phyloP scores from a whole-genome alignment of 2,329 filamentous ascomycete species.

The Aspergillus ibericus region DNA sequence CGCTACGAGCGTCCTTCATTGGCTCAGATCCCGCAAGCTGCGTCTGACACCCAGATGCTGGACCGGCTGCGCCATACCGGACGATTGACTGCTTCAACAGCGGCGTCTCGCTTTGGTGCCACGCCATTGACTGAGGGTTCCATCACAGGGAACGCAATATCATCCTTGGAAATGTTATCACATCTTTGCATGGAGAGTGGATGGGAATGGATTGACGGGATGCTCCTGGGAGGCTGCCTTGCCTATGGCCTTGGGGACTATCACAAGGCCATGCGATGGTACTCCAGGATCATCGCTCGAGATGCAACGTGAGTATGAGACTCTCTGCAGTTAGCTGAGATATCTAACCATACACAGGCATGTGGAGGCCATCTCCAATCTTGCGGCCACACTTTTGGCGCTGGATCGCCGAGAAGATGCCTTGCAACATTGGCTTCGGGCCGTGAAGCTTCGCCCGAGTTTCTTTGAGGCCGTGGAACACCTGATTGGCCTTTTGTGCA shows the following conservation, averaged over 20 bases:
- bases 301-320: slow-evolving; percentile 53
- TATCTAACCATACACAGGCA: slow-evolving; percentile 57
- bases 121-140: slow-evolving; percentile 38
- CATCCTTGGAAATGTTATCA: slow-evolving; percentile 70
- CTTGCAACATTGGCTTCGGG: slow-evolving; percentile 78
- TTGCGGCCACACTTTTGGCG: slow-evolving; percentile 84
- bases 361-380: slow-evolving; percentile 90
- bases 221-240: slow-evolving; percentile 86
- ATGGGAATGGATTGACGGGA: slow-evolving; percentile 91
- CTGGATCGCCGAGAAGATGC: slow-evolving; percentile 81
- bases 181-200: slow-evolving; percentile 74
- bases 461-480: slow-evolving; percentile 96
- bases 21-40: slow-evolving; percentile 26
- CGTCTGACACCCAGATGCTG: slow-evolving; percentile 29
- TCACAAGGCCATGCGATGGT: slow-evolving; percentile 61
- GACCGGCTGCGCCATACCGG: slow-evolving; percentile 35
- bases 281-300: slow-evolving; percentile 56
- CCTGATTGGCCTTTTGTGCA: slow-evolving; percentile 82
- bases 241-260: slow-evolving; percentile 88
- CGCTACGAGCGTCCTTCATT: slow-evolving; percentile 28
- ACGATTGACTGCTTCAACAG: slow-evolving; percentile 28
- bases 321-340: slow-evolving; percentile 9
- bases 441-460: slow-evolving; percentile 78
- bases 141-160: slow-evolving; percentile 59
- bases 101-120: slow-evolving; percentile 34